Conservation (phyloP, 2,329 filamentous ascomycete species). For the Tolypocladium capitatum region DNA sequence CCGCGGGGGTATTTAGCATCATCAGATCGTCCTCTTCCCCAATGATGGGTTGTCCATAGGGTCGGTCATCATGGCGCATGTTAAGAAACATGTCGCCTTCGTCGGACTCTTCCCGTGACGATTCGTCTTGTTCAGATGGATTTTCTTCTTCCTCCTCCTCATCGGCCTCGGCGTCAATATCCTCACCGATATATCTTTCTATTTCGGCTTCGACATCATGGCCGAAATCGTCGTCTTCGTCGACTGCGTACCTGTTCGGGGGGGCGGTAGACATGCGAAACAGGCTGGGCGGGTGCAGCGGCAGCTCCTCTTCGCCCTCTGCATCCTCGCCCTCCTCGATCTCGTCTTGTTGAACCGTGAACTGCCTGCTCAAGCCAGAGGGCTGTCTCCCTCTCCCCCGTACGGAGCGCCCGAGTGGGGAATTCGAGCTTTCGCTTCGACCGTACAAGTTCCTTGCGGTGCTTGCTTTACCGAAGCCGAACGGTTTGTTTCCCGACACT, state of each 20-base stretch:
- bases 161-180: constrained; percentile 24
- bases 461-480: constrained; percentile 21
- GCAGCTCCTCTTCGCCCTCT: constrained; percentile 21
- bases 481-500: constrained; percentile 24
- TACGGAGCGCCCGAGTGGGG: constrained; percentile 35
- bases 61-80: constrained; percentile 28
- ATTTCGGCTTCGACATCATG: constrained; percentile 23
- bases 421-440: constrained; percentile 21
- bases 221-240: constrained; percentile 12
- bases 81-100: constrained; percentile 37
- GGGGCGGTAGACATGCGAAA: constrained; percentile 15
- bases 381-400: constrained; percentile 29
- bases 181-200: constrained; percentile 20
- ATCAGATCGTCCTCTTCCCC: constrained; percentile 38
- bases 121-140: constrained; percentile 11
- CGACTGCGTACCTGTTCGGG: constrained; percentile 6
- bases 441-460: constrained; percentile 25
- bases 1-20: constrained; percentile 42
- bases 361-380: constrained; percentile 36
- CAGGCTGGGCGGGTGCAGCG: constrained; percentile 17
- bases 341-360: constrained; percentile 20
- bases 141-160: constrained; percentile 18
- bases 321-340: constrained; percentile 18
- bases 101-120: constrained; percentile 26
- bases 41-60: constrained; percentile 24